These are phyloP conservation scores for Ophiostoma fasciatum DNA, from an alignment of 2,329 filamentous ascomycete species.

Conservation along the genomic window DNA sequence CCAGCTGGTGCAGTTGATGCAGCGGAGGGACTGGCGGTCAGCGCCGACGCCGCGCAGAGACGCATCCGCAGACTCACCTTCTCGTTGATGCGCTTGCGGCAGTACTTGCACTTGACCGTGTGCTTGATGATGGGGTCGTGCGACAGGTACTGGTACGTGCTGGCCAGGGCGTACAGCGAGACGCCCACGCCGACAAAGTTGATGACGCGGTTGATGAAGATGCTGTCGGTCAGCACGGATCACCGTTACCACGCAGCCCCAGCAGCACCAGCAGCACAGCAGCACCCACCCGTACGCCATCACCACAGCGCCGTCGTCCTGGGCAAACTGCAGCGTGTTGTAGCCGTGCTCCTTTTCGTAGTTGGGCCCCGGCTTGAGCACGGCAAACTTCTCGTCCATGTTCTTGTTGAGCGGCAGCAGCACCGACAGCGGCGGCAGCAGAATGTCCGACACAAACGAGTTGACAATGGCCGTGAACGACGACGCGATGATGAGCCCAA, in stretches of 20 bases:
- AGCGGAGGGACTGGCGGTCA: constrained; percentile 24
- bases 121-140: constrained; percentile 58
- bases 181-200: constrained; percentile 53
- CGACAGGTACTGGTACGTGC: constrained; percentile 44
- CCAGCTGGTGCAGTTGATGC: constrained; percentile 37
- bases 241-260: too few species aligned
- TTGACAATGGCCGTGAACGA: constrained; percentile 59
- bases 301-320: constrained; percentile 56
- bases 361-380: constrained; percentile 42
- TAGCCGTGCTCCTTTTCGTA: constrained; percentile 40
- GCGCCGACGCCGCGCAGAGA: neutral
- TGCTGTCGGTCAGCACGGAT: neutral
- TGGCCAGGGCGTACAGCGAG: constrained; percentile 48
- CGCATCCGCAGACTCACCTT: constrained; percentile 31
- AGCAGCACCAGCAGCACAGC: too few species aligned
- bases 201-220: constrained; percentile 48
- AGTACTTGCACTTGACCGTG: constrained; percentile 53
- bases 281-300: constrained; percentile 51
- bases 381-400: constrained; percentile 59
- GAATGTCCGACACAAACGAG: constrained; percentile 54
- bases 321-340: constrained; percentile 54
- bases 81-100: constrained; percentile 45
- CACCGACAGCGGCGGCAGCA: constrained; percentile 55
- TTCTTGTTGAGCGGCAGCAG: constrained; percentile 56
- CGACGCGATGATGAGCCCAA: constrained; percentile 58